phyloP scores from a whole-genome alignment of 345 rosid genomes.

The Sisymbrium irio region DNA sequence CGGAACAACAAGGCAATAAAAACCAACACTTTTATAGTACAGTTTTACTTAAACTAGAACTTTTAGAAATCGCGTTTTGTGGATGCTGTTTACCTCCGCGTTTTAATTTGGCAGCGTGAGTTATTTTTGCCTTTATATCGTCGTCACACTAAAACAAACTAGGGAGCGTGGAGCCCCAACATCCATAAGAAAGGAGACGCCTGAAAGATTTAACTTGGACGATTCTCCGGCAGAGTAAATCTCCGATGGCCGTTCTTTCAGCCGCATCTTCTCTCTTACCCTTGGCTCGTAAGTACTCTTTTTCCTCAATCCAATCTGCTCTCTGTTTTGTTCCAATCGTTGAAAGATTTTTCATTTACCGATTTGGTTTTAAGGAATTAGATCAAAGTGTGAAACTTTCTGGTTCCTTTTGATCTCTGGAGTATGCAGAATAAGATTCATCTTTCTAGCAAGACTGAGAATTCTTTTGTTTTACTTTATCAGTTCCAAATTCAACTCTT shows the following conservation, averaged over 20 bases:
- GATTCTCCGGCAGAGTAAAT: slow-evolving; percentile 16
- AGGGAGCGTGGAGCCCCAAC: slow-evolving; percentile 27
- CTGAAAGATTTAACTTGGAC: background rate
- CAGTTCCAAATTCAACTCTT: background rate
- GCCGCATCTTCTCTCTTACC: slow-evolving; percentile 29
- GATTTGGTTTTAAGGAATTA: background rate
- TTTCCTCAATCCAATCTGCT: background rate
- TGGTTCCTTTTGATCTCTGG: background rate
- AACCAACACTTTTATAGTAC: too few species aligned
- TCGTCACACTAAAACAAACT: background rate
- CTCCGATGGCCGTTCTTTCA: slow-evolving; percentile 24
- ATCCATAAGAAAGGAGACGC: slow-evolving; percentile 30
- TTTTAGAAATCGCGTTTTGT: background rate
- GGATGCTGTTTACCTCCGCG: background rate
- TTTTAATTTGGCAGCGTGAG: background rate
- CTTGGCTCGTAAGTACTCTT: slow-evolving; percentile 15
- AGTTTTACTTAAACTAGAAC: too few species aligned
- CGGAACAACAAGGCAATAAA: background rate
- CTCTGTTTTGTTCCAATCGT: slow-evolving; percentile 1
- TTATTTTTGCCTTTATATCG: background rate
- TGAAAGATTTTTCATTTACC: background rate
- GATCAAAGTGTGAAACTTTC: background rate
- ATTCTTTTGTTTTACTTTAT: background rate
- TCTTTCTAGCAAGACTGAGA: background rate
- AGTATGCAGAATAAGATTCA: background rate